Base-by-base conservation (phyloP, 1,284 basidiomycete species). In the Tilletia walkeri region DNA sequence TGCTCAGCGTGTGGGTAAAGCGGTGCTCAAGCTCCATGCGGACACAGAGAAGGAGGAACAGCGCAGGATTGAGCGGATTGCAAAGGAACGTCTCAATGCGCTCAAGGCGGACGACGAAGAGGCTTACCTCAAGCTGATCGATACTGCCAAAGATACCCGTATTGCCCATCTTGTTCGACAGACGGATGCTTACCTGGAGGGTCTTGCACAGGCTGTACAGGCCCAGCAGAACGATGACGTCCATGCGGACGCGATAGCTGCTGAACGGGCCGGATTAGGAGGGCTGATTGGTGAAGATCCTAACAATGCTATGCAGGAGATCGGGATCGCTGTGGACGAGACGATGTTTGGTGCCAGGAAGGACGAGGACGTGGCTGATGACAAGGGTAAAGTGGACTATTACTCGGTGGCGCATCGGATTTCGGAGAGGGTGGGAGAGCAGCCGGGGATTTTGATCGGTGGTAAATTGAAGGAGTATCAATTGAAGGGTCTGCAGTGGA, bases 101-200 rank as follows among this genome's bases (percentile, higher is more conserved):
- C 89, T 99, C 76, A 95, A 95, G 86, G 92, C 92, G 54, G 95
- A 99, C 84, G 95, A 99, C 87, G 96, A 99, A 86, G 96, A 98
- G 85, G 95, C 94, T 20, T 99, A 99, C 85, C 91, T 99, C 88
- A 95, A 95, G 84, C 91, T 99, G 79, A 95, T 99, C 80, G 96
- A 99, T 85, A 97, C 95, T 49, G 96, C 95, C 74, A 99, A 99
- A 85, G 96, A 99, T 81, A 98, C 95, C 16, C 92, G 96, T 86
- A 99, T 99, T 85, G 96, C 95, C 0, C 96, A 99, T 85, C 87
- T 99, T 38, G 86, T 99, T 72, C 88, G 91, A 67, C 95, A 99
- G 86, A 99, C 96, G 16, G 95, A 99, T 80, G 85, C 90, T 1
- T 99, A 95, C 85, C 89, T 99, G 76, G 95, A 98, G 84, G 94